phyloP scores from a whole-genome alignment of 306 rosid genomes.

The Vigna angularis region DNA sequence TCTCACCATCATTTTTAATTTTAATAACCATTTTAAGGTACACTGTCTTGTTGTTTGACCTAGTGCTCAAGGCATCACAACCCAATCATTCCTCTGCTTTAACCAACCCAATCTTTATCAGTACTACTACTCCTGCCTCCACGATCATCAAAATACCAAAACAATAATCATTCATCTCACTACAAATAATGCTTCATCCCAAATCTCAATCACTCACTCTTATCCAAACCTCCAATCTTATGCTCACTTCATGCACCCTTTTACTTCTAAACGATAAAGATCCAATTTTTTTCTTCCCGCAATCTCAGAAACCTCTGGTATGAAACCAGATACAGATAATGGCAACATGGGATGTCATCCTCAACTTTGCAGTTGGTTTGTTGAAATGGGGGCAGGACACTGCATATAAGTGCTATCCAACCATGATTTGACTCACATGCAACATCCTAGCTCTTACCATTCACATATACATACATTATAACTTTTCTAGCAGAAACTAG shows the following conservation, averaged over 20 bases:
- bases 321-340: conserved; percentile 49
- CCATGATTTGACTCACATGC: conserved; percentile 44
- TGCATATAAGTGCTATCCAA: conserved; percentile 59
- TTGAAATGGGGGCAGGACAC: conserved; percentile 48
- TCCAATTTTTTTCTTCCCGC: conserved; percentile 18
- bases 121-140: not conserved
- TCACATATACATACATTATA: conserved; percentile 12
- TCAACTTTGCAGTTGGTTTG: conserved; percentile 45
- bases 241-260: not conserved
- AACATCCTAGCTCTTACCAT: conserved; percentile 36
- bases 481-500: conserved; percentile 14
- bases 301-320: conserved; percentile 30
- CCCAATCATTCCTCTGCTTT: conserved; percentile 46
- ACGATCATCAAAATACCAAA: conserved; percentile 19
- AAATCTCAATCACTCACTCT: conserved; percentile 7
- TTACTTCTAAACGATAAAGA: conserved; percentile 14
- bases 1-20: not conserved
- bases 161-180: conserved; percentile 45
- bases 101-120: conserved; percentile 28
- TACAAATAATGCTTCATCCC: conserved; percentile 37
- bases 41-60: conserved; percentile 48
- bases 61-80: conserved; percentile 39
- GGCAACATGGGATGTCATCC: conserved; percentile 46
- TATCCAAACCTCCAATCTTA: conserved; percentile 12
- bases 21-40: conserved; percentile 41